Conservation (phyloP, 1,284 basidiomycete species). For the Malassezia slooffiae region DNA sequence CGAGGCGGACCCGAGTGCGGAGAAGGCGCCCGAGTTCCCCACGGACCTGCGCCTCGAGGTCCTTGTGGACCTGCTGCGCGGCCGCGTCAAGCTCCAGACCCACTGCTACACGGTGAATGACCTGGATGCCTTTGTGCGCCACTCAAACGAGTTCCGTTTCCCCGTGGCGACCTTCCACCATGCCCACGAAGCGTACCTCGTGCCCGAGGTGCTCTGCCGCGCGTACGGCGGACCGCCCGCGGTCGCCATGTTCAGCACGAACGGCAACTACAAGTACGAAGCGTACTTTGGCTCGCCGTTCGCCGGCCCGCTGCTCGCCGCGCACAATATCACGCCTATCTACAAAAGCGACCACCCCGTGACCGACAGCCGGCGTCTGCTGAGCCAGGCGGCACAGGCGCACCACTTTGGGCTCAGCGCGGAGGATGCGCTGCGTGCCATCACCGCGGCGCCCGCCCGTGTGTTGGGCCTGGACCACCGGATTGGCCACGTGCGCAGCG, state of each 20-base stretch:
- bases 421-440: constrained; percentile 57
- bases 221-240: constrained; percentile 57
- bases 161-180: constrained; percentile 59
- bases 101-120: constrained; percentile 55
- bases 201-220: constrained; percentile 64
- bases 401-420: constrained; percentile 57
- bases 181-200: constrained; percentile 72
- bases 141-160: constrained; percentile 73
- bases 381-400: constrained; percentile 77
- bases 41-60: constrained; percentile 71
- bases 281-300: constrained; percentile 75
- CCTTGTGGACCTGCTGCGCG: constrained; percentile 72
- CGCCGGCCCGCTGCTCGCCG: constrained; percentile 61
- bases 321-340: constrained; percentile 63
- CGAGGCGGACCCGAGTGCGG: constrained; percentile 9
- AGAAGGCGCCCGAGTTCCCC: constrained; percentile 63
- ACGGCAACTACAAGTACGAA: constrained; percentile 68
- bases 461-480: constrained; percentile 69
- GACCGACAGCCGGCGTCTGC: constrained; percentile 64
- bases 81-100: constrained; percentile 55
- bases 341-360: constrained; percentile 60
- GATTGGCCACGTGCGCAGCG: constrained; percentile 61
- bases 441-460: constrained; percentile 67
- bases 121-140: constrained; percentile 55
- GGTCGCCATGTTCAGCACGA: constrained; percentile 64